These are phyloP conservation scores for Venturia nashicola DNA, from an alignment of 2,329 filamentous ascomycete species.

Conservation along the genomic window DNA sequence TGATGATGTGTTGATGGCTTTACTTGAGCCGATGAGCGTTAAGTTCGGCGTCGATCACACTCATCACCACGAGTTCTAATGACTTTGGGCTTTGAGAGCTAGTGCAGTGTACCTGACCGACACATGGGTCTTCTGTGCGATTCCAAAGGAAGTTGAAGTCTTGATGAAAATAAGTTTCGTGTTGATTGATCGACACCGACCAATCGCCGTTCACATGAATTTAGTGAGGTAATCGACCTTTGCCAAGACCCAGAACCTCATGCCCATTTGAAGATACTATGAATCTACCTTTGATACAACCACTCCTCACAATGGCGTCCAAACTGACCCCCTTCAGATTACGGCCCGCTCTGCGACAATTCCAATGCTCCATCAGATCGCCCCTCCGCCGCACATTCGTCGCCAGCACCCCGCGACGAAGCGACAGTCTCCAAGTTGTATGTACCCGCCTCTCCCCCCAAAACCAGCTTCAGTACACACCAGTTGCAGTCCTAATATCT, in stretches of 20 bases:
- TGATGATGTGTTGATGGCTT: no score
- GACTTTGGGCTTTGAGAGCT: no score
- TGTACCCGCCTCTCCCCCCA: conserved; percentile 17
- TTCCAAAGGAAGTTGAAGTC: background rate
- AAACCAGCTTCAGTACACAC: background rate
- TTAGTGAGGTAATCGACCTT: background rate
- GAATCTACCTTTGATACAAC: background rate
- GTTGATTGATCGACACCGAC: background rate
- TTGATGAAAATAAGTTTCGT: background rate
- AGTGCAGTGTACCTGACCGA: no score
- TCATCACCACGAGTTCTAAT: no score
- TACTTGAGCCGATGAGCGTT: no score
- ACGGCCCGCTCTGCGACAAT: conserved; percentile 54
- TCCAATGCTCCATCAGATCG: conserved; percentile 48
- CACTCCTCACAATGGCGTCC: conserved; percentile 55
- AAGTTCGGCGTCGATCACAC: no score
- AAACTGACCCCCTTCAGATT: conserved; percentile 65
- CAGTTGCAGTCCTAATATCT: background rate
- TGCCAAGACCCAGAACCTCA: background rate
- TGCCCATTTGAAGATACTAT: background rate
- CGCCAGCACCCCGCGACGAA: conserved; percentile 52
- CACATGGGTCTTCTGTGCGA: background rate
- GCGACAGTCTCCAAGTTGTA: conserved; percentile 55
- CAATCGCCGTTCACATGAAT: background rate
- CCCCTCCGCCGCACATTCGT: conserved; percentile 60